Evolutionary conservation across 192 early-diverging fungal genomes (phyloP), one percentile per base, ranked within the genome.

Genomic region (Gaertneriomyces sp.): DNA sequence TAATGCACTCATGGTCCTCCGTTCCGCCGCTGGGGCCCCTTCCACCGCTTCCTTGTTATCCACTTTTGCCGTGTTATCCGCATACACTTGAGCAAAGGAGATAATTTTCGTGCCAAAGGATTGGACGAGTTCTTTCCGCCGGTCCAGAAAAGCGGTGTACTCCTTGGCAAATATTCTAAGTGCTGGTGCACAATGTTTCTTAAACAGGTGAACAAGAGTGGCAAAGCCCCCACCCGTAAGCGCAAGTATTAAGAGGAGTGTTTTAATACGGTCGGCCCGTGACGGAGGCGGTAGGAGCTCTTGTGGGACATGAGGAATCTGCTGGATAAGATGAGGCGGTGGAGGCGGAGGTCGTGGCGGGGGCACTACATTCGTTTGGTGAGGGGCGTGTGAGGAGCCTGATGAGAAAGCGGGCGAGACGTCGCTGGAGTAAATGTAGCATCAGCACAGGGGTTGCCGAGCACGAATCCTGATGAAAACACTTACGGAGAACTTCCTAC

Each of bases 181-280:
- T 33, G 25, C 25, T 33, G 25, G 25, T 33, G 25, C 25, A 33
- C 25, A 33, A 33, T 42, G 7, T 19, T 46, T 45, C 60, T 61
- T 61, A 45, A 61, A 46, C 7, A 61, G 43, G 11, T 42, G 20
- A 45, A 61, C 42, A 46, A 61, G 16, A 7, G n/a, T 45, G 6
- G 60, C 20, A 16, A 61, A 42, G 40, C 44, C 14, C 16, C 60
- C 60, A 8, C 60, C 60, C 7, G 60, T 19, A 5, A 61, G 45
- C 14, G 47, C 7, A 14, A 61, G 16, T 40, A 20, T 45, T 4
- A 61, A 19, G 60, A 43, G 19, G 43, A 43, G 17, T 11, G 17
- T 47, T 46, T 43, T 47, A 19, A 43, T 6, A n/a, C 17, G 6
- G 17, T 43, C 60, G 20, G 5, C 45, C 20, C 42, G 20, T 5